A percentile compares a stretch with the other conserved stretches of the same genome.
Evolutionary conservation across 164 flowering plant species (phyloP).

Genomic region (Aristolochia contorta): DNA sequence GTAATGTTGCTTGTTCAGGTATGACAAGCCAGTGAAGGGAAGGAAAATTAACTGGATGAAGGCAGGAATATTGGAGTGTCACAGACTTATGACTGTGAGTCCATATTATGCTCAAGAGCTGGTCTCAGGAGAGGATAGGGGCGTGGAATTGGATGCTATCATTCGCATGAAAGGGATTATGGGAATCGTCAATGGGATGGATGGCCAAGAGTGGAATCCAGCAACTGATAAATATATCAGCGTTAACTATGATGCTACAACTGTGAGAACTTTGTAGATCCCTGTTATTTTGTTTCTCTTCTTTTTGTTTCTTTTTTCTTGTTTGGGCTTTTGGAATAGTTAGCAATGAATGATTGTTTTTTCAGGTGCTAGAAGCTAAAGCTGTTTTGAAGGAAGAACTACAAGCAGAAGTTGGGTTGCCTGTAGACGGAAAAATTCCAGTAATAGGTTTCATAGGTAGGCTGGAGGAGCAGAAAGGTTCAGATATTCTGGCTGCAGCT

Average conservation of each 20-base stretch:
- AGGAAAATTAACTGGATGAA: constrained; percentile 98
- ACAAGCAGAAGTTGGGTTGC: constrained; percentile 88
- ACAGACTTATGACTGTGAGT: constrained; percentile 70
- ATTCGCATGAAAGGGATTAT: constrained; percentile 35
- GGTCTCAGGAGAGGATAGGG: constrained; percentile 49
- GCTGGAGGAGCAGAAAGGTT: constrained; percentile 95
- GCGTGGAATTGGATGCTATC: constrained; percentile 63
- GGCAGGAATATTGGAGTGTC: constrained; percentile 78
- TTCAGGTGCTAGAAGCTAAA: constrained; percentile 68
- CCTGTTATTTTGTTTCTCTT: too few relatives aligned
- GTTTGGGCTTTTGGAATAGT: not conserved
- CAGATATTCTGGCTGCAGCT: constrained; percentile 77
- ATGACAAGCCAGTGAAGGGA: constrained; percentile 77
- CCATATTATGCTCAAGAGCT: constrained; percentile 86
- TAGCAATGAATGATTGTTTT: not conserved
- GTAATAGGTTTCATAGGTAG: constrained; percentile 90
- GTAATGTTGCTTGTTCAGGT: constrained; percentile 26
- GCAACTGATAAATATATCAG: constrained; percentile 51
- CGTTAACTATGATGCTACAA: constrained; percentile 54
- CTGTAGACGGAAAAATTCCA: constrained; percentile 61
- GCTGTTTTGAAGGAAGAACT: constrained; percentile 74
- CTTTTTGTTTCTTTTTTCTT: not conserved
- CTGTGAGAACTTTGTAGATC: constrained; percentile 38
- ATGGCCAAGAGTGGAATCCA: constrained; percentile 94
- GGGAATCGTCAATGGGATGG: constrained; percentile 93